Evolutionary conservation across 345 rosid genomes (phyloP), one percentile per base, ranked within the genome.

Genomic region (Cochlearia excelsa): DNA sequence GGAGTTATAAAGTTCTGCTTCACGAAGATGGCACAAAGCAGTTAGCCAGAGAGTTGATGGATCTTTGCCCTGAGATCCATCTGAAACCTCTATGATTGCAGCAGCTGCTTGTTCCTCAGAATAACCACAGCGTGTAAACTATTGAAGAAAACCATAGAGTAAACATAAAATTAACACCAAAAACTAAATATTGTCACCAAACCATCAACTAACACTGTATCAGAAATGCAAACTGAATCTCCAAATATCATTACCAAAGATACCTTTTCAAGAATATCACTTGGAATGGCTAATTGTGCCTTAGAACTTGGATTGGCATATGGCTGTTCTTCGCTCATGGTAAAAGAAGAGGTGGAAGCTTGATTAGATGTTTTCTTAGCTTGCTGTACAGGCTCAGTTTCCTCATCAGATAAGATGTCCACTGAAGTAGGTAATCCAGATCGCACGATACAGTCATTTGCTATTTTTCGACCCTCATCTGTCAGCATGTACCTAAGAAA

Each of bases 401-500:
- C 81, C 31, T 56, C 71, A 51, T 65, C 72, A 33, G 73, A 62
- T 55, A 67, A 47, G 57, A 54, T 67, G 54, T 70, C 75, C 26
- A 38, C 44, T 45, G 90, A 3, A 33, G 3, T 79, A 26, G 40
- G 59, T 70, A 89, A 52, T 70, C 84, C 82, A 70, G 99, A 87
- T 73, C 90, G 79, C 54, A 46, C 47, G 35, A 83, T 75, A 70
- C 97, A 88, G 33, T 86, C 89, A 23, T 62, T 77, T 47, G 97
- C 97, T 61, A 76, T 81, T 49, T 84, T 88, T 57, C 51, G 75
- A 58, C 99, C 98, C 78, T 80, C 88, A 61, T 45, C 80, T 50
- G 95, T 86, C 75, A 92, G 81, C 96, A 79, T 92, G 74, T 84
- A 92, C 81, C 97, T 92, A 52, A 3, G 38, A 56, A 37, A 31